A percentile compares a stretch with the other conserved stretches of the same genome.
Conservation (phyloP, 345 rosid species). For the Salix arbutifolia region DNA sequence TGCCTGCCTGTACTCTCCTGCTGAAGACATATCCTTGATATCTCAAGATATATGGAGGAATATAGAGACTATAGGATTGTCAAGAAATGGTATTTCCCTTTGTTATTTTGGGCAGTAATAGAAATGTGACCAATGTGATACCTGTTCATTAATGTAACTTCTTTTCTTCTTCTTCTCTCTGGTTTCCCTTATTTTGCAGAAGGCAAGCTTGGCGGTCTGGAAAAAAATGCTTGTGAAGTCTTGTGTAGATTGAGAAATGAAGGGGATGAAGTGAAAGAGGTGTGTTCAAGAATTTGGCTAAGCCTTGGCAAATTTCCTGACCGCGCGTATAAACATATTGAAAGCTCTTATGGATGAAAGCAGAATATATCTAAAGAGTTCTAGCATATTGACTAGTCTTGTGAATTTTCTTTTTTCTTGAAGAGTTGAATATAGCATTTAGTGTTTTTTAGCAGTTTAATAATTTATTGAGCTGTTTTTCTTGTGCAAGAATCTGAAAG, state of each 20-base stretch:
- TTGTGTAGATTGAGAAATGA: constrained; percentile 65
- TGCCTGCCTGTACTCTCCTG: constrained; percentile 63
- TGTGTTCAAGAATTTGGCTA: constrained; percentile 19
- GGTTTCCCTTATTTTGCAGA: constrained; percentile 22
- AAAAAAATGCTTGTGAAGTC: constrained; percentile 63
- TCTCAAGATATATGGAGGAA: constrained; percentile 62
- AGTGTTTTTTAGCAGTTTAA: not conserved
- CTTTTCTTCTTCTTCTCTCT: not conserved
- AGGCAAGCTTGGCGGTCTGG: constrained; percentile 47
- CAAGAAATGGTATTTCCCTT: constrained; percentile 44
- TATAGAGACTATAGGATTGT: constrained; percentile 49
- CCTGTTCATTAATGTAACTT: not conserved
- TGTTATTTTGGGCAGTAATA: not conserved
- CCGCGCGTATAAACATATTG: not conserved
- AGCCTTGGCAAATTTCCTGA: not conserved
- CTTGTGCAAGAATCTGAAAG: constrained; percentile 49
- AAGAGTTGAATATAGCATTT: not conserved
- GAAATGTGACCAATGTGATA: not conserved
- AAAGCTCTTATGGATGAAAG: not conserved
- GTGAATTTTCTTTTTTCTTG: not conserved
- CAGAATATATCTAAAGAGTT: not conserved
- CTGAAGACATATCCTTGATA: constrained; percentile 63
- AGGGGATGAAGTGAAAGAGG: constrained; percentile 67
- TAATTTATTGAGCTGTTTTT: constrained; percentile 19
- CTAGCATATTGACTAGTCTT: no score